Evolutionary conservation across 305 asterid species (phyloP).

Genomic region (Euphrasia arctica): DNA sequence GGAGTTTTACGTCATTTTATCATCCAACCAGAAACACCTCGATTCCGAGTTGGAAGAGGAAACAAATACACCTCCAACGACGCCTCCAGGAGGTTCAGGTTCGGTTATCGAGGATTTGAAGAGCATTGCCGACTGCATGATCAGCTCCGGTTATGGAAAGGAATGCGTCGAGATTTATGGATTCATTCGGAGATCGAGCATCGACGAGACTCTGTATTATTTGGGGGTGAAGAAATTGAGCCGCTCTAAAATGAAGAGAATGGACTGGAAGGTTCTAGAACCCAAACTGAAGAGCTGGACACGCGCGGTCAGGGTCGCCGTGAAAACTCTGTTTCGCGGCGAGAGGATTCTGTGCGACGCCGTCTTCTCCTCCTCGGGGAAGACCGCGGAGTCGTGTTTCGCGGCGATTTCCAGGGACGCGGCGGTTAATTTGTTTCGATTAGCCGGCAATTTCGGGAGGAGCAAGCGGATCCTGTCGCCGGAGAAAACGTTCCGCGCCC

Average conservation of each 20-base stretch:
- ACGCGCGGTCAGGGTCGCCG: no score
- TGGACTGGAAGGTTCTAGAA: conserved; percentile 52
- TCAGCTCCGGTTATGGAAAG: conserved; percentile 52
- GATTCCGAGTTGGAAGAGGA: conserved; percentile 49
- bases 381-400: no score
- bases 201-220: conserved; percentile 53
- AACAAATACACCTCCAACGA: no score
- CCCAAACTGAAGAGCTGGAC: conserved; percentile 40
- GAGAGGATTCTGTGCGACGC: no score
- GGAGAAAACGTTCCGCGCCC: no score
- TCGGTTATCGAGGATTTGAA: conserved; percentile 22
- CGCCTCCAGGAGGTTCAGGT: no score
- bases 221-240: conserved; percentile 43
- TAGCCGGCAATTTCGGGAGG: conserved; percentile 46
- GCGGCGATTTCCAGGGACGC: no score
- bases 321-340: no score
- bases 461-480: conserved; percentile 48
- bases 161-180: conserved; percentile 52
- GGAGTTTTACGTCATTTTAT: conserved; percentile 46
- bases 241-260: conserved; percentile 42
- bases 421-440: no score
- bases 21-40: conserved; percentile 33
- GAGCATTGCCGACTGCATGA: conserved; percentile 65
- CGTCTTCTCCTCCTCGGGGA: no score
- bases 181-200: conserved; percentile 43